phyloP scores from a whole-genome alignment of 768 basidiomycete species.

The Galerina marginata region DNA sequence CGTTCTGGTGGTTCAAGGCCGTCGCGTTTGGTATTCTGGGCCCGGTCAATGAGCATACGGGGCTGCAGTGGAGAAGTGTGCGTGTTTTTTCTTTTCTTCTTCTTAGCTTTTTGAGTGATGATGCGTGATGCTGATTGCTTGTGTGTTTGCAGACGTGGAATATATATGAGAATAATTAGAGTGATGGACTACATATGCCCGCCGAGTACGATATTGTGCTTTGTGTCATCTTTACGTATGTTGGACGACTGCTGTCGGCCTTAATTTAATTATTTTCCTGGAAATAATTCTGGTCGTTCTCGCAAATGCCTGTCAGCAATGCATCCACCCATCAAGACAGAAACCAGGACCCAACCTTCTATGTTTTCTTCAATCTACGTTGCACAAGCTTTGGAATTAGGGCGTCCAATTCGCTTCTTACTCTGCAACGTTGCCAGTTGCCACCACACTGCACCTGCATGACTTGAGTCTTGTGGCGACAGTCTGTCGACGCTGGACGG shows the following conservation, averaged over 20 bases:
- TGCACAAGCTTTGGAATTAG: no score
- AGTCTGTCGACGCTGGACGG: no score
- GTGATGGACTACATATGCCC: not conserved
- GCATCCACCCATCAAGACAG: no score
- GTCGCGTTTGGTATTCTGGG: conserved; percentile 94
- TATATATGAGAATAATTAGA: conserved; percentile 30
- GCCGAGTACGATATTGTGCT: not conserved
- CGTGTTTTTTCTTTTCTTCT: conserved; percentile 23
- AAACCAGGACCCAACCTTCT: no score
- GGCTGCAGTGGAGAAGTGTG: conserved; percentile 78
- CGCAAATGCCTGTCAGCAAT: no score
- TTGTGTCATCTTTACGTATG: conserved; percentile 1
- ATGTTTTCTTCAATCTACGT: no score
- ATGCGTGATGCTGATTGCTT: conserved; percentile 1
- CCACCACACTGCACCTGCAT: no score
- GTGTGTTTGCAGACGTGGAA: conserved; percentile 34
- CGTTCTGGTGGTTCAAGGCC: conserved; percentile 95
- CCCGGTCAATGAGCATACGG: conserved; percentile 79
- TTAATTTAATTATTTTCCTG: conserved; percentile 1
- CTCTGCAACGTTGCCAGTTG: no score
- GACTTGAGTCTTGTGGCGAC: no score
- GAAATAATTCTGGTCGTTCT: no score
- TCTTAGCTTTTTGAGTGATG: not conserved
- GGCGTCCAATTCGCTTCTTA: no score
- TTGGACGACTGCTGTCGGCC: not conserved